phyloP scores from a whole-genome alignment of 2,329 filamentous ascomycete species.

The Monilinia aucupariae region DNA sequence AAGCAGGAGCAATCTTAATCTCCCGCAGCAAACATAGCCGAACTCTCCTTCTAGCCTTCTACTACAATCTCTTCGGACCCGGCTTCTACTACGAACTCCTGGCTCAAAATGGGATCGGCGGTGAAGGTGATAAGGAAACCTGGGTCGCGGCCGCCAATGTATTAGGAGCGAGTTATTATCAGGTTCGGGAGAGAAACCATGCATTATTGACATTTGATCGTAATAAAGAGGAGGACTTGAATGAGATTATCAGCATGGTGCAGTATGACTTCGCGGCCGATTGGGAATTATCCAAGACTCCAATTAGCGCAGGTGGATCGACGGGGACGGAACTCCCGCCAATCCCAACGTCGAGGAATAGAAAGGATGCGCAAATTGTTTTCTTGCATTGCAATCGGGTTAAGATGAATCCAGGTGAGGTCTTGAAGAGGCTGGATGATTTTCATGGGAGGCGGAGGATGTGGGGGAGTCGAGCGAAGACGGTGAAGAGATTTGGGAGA shows the following conservation, averaged over 20 bases:
- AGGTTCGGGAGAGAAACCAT: constrained; percentile 16
- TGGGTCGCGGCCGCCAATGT: constrained; percentile 10
- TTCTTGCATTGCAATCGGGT: constrained; percentile 13
- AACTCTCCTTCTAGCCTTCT: constrained; percentile 14
- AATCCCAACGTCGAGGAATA: background rate
- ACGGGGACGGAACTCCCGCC: background rate
- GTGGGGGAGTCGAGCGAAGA: background rate
- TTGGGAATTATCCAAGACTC: background rate
- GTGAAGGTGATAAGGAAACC: constrained; percentile 18
- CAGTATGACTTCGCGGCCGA: constrained; percentile 13
- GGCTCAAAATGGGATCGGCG: constrained; percentile 10
- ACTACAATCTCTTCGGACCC: constrained; percentile 16
- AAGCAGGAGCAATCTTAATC: constrained; percentile 15
- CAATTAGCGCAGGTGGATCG: background rate
- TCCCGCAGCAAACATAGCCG: background rate
- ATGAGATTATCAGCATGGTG: constrained; percentile 5
- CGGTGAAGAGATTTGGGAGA: constrained; percentile 7
- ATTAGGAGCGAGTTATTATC: background rate
- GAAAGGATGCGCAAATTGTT: background rate
- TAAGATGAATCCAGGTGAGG: constrained; percentile 4
- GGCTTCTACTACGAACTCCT: constrained; percentile 13
- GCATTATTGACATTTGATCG: background rate
- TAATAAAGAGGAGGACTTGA: background rate
- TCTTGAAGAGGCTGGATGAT: background rate
- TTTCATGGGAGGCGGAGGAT: constrained; percentile 2